Conservation (phyloP, 768 basidiomycete species). For the Hirschioporus abietinus region DNA sequence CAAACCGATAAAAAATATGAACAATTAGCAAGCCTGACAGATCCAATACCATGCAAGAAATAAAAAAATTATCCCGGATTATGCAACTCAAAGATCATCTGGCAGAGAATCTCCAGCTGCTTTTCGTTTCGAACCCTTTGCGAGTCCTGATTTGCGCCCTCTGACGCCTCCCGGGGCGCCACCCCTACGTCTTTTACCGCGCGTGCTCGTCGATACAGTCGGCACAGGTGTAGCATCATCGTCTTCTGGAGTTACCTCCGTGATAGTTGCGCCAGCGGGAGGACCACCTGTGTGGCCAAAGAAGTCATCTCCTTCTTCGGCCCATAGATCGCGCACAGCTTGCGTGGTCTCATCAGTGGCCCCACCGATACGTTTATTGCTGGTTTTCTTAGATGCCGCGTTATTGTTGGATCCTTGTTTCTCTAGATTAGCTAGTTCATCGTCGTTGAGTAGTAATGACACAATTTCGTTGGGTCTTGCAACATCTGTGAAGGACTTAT, state of each 20-base stretch:
- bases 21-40: constrained; percentile 6
- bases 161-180: constrained; percentile 25
- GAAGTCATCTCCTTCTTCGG: constrained; percentile 84
- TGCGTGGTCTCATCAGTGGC: constrained; percentile 30
- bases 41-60: constrained; percentile 4
- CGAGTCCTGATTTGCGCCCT: constrained; percentile 27
- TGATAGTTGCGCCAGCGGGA: constrained; percentile 15
- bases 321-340: constrained; percentile 65
- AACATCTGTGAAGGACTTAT: constrained; percentile 90
- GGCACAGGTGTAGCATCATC: constrained; percentile 21
- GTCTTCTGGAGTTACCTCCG: constrained; percentile 29
- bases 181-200: constrained; percentile 31
- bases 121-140: constrained; percentile 9
- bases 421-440: constrained; percentile 76
- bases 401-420: constrained; percentile 29
- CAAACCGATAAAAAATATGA: constrained; percentile 13
- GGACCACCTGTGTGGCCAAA: constrained; percentile 49
- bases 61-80: background rate
- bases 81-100: constrained; percentile 4
- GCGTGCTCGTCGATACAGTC: constrained; percentile 18
- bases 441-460: constrained; percentile 88
- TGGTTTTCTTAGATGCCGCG: constrained; percentile 28
- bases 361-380: constrained; percentile 30
- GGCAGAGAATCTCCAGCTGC: constrained; percentile 4
- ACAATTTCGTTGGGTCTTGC: constrained; percentile 97